Base-by-base conservation (phyloP, 306 rosid genomes). In the Adenanthera pavonina region DNA sequence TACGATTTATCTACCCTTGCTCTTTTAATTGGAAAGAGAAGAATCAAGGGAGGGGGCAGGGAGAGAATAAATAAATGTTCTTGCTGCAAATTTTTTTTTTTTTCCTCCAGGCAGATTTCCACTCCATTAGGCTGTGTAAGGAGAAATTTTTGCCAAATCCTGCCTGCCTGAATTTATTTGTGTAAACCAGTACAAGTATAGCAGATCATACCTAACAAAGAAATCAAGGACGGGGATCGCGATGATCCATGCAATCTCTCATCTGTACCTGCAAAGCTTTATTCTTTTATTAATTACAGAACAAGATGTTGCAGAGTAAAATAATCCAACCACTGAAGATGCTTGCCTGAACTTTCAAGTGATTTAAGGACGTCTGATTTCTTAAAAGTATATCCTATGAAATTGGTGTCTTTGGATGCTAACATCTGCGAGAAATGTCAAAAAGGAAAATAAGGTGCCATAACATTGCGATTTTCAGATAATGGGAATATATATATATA, bases 401-500 rank as follows among this genome's bases (percentile, higher is more conserved):
- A 96, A 80, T 96, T 96, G 80, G 88, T 92, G 81, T 96, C 99
- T 87, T 93, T 96, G 64, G 99, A 96, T 20, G 98, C 91, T 88
- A 96, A 84, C 99, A 96, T 96, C 99, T 96, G 97, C 70, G 84
- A 81, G 62, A 17, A 68, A 66, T 53, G 62, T 51, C 35, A 72
- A 40, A 66, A 84, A 40, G 30, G 33, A 70, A 62, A 57, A 59
- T 14, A 75, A 75, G 38, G 59, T 67, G 69, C 64, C 56, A 69
- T 7, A 25, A 52, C 16, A 30, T 43, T 13, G 59, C 51, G 56
- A 47, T 71, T 72, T 43, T 12, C 40, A 72, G 73, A 10, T 13
- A 65, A 51, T 12, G 66, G 53, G 16, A 34, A 16, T 72, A 36
- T 3, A 25, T 25, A 25, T 25, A 25, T 25, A 25, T 25, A 25